Evolutionary conservation across 2,329 filamentous ascomycete genomes (phyloP).

Genomic region (Penicillium sp.): DNA sequence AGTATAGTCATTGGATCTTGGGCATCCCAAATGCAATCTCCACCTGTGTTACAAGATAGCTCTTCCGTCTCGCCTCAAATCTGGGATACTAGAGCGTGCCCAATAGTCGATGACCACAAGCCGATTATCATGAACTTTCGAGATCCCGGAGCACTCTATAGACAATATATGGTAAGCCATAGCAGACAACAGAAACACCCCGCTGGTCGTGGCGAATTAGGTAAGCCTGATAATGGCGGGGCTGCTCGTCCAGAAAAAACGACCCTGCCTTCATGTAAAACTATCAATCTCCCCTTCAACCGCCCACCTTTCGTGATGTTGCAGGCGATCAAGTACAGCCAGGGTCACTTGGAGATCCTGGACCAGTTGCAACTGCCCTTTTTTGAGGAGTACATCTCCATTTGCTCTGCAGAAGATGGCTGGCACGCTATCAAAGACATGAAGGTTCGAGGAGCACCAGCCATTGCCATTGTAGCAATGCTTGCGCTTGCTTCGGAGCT

Average conservation of each 20-base stretch:
- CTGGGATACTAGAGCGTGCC: neutral
- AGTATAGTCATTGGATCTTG: neutral
- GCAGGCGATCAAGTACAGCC: slow-evolving; percentile 60
- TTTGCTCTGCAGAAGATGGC: slow-evolving; percentile 57
- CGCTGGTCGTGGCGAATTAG: neutral
- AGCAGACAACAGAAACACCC: neutral
- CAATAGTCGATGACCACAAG: neutral
- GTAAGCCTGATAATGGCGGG: neutral
- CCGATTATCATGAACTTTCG: neutral
- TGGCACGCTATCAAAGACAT: slow-evolving; percentile 67
- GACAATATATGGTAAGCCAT: neutral
- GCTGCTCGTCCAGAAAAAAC: neutral
- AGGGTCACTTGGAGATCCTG: slow-evolving; percentile 58
- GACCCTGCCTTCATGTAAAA: neutral
- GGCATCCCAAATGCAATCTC: neutral
- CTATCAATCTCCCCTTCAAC: neutral
- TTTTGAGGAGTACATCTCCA: slow-evolving; percentile 55
- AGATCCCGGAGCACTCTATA: neutral
- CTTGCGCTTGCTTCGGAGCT: slow-evolving; percentile 85
- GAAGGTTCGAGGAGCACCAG: slow-evolving; percentile 73
- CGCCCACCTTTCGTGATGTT: slow-evolving; percentile 40
- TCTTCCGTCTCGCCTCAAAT: neutral
- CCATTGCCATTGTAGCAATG: slow-evolving; percentile 96
- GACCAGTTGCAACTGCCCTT: slow-evolving; percentile 64
- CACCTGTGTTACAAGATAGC: neutral